Percentiles rank a stretch among this genome's conserved stretches.
phyloP scores from a whole-genome alignment of 495 filamentous ascomycete genomes.

The Hypoxylon lienhwacheense region DNA sequence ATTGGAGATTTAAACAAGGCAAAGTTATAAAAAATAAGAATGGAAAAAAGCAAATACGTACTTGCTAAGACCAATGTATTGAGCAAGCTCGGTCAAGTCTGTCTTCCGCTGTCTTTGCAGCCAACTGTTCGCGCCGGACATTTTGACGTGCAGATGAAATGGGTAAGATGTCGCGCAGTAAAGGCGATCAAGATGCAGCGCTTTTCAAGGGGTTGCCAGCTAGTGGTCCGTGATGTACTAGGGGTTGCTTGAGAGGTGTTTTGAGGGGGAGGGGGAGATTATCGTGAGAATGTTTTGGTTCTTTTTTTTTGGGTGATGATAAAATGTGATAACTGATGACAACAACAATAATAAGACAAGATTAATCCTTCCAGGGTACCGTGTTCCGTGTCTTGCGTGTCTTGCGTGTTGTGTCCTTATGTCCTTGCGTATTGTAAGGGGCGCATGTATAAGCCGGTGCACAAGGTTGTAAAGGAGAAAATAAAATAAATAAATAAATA shows the following conservation, averaged over 20 bases:
- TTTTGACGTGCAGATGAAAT: slow-evolving; percentile 25
- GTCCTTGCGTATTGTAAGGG: too few relatives aligned
- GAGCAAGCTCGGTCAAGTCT: slow-evolving; percentile 74
- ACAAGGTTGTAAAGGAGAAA: too few relatives aligned
- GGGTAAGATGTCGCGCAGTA: slow-evolving; percentile 36
- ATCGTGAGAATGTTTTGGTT: slow-evolving; percentile 1
- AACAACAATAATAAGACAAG: too few relatives aligned
- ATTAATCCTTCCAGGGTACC: too few relatives aligned
- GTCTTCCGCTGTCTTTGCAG: slow-evolving; percentile 81
- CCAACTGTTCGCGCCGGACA: slow-evolving; percentile 62
- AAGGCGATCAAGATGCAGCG: slow-evolving; percentile 41
- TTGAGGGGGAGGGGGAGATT: neutral
- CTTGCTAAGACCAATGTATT: slow-evolving; percentile 72
- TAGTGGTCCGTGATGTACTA: slow-evolving; percentile 26
- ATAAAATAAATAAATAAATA: too few relatives aligned
- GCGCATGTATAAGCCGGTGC: too few relatives aligned
- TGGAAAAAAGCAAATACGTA: slow-evolving; percentile 46
- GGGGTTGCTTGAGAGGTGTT: too few relatives aligned
- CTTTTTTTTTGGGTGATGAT: slow-evolving; percentile 14
- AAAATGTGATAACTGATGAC: too few relatives aligned
- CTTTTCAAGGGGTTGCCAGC: slow-evolving; percentile 18
- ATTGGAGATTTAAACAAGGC: slow-evolving; percentile 16
- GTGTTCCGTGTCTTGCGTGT: too few relatives aligned
- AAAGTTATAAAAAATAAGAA: neutral
- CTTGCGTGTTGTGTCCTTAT: too few relatives aligned